A percentile compares a stretch with the other conserved stretches of the same genome.
Evolutionary conservation across 2,329 filamentous ascomycete genomes (phyloP).

Genomic region (Trichophyton rubrum): DNA sequence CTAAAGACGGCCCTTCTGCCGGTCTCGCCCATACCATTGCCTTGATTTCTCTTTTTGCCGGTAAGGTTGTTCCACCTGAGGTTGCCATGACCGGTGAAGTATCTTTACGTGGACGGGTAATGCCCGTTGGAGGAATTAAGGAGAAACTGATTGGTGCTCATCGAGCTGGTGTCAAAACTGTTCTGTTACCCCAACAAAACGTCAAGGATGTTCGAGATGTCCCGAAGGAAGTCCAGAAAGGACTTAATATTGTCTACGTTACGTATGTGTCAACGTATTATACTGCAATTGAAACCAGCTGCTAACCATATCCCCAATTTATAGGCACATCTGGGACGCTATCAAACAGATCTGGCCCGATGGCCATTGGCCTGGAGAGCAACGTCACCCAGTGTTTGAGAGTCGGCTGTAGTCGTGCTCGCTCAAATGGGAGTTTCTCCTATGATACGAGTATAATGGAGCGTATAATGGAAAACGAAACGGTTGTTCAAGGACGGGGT

Average conservation of each 20-base stretch:
- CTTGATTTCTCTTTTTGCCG: slow-evolving; percentile 77
- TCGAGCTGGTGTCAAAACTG: slow-evolving; percentile 86
- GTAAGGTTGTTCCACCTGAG: slow-evolving; percentile 73
- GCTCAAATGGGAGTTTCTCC: no score
- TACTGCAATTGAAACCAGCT: slow-evolving; percentile 10
- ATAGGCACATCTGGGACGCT: slow-evolving; percentile 85
- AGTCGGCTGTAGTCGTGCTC: slow-evolving; percentile 52
- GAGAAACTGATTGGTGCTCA: slow-evolving; percentile 95
- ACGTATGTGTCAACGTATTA: slow-evolving; percentile 44
- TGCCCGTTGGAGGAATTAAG: slow-evolving; percentile 94
- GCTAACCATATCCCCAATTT: slow-evolving; percentile 12
- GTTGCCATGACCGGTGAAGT: slow-evolving; percentile 86
- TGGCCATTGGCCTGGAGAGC: slow-evolving; percentile 65
- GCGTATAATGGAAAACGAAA: background rate
- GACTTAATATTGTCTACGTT: slow-evolving; percentile 79
- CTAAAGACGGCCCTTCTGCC: slow-evolving; percentile 75
- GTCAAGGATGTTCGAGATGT: slow-evolving; percentile 85
- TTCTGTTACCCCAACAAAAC: slow-evolving; percentile 77
- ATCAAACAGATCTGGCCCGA: slow-evolving; percentile 87
- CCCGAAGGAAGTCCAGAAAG: slow-evolving; percentile 75
- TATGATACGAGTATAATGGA: background rate
- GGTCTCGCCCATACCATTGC: slow-evolving; percentile 91
- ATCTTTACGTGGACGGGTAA: slow-evolving; percentile 74
- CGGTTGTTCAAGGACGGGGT: background rate
- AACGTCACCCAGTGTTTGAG: slow-evolving; percentile 57